Evolutionary conservation across 2,329 filamentous ascomycete genomes (phyloP).

Genomic region (Fusarium tupiense): DNA sequence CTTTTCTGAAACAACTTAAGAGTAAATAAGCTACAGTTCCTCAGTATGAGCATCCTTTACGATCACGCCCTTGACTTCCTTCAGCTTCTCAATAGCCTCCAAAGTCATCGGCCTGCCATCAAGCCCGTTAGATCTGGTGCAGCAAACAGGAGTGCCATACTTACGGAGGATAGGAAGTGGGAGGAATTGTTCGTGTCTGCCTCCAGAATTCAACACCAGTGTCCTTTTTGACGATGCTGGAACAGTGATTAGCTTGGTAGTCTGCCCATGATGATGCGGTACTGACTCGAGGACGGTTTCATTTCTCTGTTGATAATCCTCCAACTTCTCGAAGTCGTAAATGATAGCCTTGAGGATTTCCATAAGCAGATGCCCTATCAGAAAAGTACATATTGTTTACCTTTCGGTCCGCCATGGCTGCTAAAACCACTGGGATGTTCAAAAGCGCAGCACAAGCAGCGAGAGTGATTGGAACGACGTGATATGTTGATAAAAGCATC

Average conservation of each 20-base stretch:
- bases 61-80: background rate
- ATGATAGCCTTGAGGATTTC: background rate
- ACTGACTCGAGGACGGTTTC: background rate
- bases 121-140: background rate
- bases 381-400: accelerated
- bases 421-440: background rate
- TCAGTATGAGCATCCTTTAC: background rate
- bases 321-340: background rate
- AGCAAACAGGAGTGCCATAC: accelerated
- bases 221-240: background rate
- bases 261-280: accelerated
- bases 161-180: conserved; percentile 14
- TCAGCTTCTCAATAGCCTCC: conserved; percentile 12
- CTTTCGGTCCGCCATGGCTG: conserved; percentile 14
- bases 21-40: background rate
- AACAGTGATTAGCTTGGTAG: background rate
- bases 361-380: accelerated
- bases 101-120: background rate
- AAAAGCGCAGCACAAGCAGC: conserved; percentile 9
- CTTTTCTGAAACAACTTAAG: accelerated
- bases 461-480: conserved; percentile 2
- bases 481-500: conserved; percentile 16
- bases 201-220: conserved; percentile 3
- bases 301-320: conserved; percentile 1
- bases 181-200: conserved; percentile 3